Evolutionary conservation across 2,329 filamentous ascomycete genomes (phyloP), one percentile per base, ranked within the genome.

Genomic region (Hirsutella minnesotensis): DNA sequence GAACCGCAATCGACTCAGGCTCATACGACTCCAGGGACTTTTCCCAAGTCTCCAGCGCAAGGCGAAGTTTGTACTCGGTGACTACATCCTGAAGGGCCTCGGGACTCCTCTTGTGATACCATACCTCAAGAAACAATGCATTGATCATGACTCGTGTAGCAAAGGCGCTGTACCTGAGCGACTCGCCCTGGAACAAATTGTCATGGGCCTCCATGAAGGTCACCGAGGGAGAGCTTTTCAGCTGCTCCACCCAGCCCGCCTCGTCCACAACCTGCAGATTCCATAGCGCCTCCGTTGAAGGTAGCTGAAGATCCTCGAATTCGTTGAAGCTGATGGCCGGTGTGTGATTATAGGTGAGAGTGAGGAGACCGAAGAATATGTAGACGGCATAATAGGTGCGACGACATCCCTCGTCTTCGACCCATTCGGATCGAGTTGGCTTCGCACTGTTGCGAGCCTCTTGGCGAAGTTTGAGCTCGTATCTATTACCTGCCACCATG

Each of bases 131-230:
- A 72, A 96, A 98, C 50, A 98, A 73, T 10, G 92, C 90, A 57
- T 96, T 98, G 73, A 96, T 95, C 86, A 98, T 94, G 50, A 96
- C 87, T 48, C 92, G 86, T 10, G 92, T 94, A 5, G 89, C 90
- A 60, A 96, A 98, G 1, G 90, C 90, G 58, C 90, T 96, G 70
- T 96, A 98, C 53, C 83, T 83, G 41, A 90, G 77, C 45, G 78
- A 77, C 59, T 95, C 87, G 49, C 90, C 92, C 61, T 95, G 88
- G 72, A 96, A 96, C 4, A 98, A 77, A 48, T 88, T 89, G 64
- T 94, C 88, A 57, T 96, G 90, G 1, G 92, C 90, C 56, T 94
- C 83, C 64, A 92, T 85, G 59, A 96, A 95, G 1, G 89, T 94
- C 45, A 89, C 80, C 22, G 80, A 79, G 18, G 80, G 78, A 8